phyloP scores from a whole-genome alignment of 129 eudicot species.

The Chrysanthemum seticuspe region DNA sequence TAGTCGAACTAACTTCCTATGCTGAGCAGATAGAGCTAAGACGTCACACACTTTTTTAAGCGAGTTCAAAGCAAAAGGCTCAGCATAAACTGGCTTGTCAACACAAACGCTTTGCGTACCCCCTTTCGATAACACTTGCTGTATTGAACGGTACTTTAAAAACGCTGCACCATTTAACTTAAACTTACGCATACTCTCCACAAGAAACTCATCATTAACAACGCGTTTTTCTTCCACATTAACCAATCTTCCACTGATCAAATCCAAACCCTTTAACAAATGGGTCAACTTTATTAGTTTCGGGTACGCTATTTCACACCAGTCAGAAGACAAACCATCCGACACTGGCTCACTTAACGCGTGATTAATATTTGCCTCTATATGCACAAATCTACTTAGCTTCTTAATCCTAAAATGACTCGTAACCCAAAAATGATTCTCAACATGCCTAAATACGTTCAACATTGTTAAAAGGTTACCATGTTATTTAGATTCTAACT shows the following conservation, averaged over 20 bases:
- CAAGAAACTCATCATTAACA: conserved; percentile 53
- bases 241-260: conserved; percentile 63
- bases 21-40: conserved; percentile 71
- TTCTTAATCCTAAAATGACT: conserved; percentile 20
- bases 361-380: conserved; percentile 34
- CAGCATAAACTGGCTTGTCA: conserved; percentile 43
- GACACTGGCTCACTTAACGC: conserved; percentile 25
- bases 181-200: conserved; percentile 47
- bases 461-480: background rate
- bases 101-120: conserved; percentile 29
- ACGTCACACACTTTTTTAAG: conserved; percentile 64
- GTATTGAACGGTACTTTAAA: conserved; percentile 44
- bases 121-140: conserved; percentile 28
- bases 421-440: conserved; percentile 23
- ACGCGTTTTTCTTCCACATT: conserved; percentile 44
- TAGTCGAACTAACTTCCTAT: conserved; percentile 66
- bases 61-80: conserved; percentile 46
- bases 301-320: conserved; percentile 49
- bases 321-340: conserved; percentile 42
- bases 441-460: conserved; percentile 31
- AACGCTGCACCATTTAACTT: conserved; percentile 51
- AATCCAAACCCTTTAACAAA: conserved; percentile 55
- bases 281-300: conserved; percentile 52
- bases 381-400: conserved; percentile 14
- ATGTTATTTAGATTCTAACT: background rate